phyloP scores from a whole-genome alignment of 495 filamentous ascomycete genomes.

The Talaromyces nanjingensis region DNA sequence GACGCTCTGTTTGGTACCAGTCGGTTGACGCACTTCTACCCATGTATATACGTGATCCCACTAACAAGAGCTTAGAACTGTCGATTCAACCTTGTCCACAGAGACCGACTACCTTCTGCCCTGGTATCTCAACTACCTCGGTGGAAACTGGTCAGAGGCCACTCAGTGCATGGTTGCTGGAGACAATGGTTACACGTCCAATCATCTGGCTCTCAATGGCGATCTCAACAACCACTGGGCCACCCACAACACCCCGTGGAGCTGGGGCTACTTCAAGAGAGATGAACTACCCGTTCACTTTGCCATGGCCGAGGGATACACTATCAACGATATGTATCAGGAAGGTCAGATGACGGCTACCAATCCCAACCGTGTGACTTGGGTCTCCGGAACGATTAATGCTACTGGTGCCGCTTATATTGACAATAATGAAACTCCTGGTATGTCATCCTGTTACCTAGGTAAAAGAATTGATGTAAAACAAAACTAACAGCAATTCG shows the following conservation, averaged over 20 bases:
- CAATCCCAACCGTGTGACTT: conserved; percentile 49
- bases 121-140: conserved; percentile 47
- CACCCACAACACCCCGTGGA: conserved; percentile 46
- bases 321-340: conserved; percentile 51
- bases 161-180: conserved; percentile 51
- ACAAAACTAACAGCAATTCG: not conserved
- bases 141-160: conserved; percentile 36
- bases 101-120: conserved; percentile 37
- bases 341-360: conserved; percentile 48
- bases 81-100: conserved; percentile 19
- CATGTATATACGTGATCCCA: not conserved
- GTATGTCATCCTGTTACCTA: conserved; percentile 10
- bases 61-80: conserved; percentile 9
- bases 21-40: conserved; percentile 15
- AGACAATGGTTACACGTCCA: conserved; percentile 42
- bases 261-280: conserved; percentile 43
- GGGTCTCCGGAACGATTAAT: conserved; percentile 47
- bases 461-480: not conserved
- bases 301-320: conserved; percentile 48
- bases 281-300: conserved; percentile 47
- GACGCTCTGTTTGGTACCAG: conserved; percentile 42
- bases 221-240: conserved; percentile 48
- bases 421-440: conserved; percentile 50
- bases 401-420: conserved; percentile 47
- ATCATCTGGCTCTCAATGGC: conserved; percentile 43